Conservation (phyloP, 129 eudicot genomes). For the Flaveria linearis region DNA sequence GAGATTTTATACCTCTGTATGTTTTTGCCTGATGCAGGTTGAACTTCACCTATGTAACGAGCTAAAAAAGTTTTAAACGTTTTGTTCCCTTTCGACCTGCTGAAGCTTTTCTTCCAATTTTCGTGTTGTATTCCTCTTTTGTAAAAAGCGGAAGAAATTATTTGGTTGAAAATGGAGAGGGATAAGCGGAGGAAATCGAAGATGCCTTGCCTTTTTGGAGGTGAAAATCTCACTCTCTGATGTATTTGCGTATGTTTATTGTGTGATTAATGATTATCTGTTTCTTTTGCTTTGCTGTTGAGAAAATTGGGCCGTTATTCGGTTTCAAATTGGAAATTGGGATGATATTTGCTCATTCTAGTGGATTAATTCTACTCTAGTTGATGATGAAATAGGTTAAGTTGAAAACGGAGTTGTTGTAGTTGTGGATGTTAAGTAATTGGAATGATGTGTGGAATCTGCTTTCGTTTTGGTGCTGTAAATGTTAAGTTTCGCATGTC, state of each 20-base stretch:
- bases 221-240: conserved; percentile 19
- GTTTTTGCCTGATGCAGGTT: conserved; percentile 18
- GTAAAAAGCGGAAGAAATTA: neutral
- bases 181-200: conserved; percentile 37
- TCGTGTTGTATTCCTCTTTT: neutral
- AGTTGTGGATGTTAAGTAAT: conserved; percentile 9
- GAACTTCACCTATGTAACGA: conserved; percentile 1
- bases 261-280: neutral
- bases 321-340: neutral
- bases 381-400: neutral
- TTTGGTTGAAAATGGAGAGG: conserved; percentile 34
- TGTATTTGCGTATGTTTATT: neutral
- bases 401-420: neutral
- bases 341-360: neutral
- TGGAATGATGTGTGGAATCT: neutral
- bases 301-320: conserved; percentile 25
- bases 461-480: conserved; percentile 9
- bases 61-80: conserved; percentile 5
- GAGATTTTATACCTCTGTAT: conserved; percentile 13
- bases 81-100: conserved; percentile 5
- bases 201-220: conserved; percentile 40
- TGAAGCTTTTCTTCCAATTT: conserved; percentile 1
- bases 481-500: conserved; percentile 15
- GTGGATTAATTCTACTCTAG: neutral
- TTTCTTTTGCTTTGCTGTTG: conserved; percentile 24